Evolutionary conservation across 108 stramenopile genomes (phyloP).

Genomic region (Cyclotella atomus): DNA sequence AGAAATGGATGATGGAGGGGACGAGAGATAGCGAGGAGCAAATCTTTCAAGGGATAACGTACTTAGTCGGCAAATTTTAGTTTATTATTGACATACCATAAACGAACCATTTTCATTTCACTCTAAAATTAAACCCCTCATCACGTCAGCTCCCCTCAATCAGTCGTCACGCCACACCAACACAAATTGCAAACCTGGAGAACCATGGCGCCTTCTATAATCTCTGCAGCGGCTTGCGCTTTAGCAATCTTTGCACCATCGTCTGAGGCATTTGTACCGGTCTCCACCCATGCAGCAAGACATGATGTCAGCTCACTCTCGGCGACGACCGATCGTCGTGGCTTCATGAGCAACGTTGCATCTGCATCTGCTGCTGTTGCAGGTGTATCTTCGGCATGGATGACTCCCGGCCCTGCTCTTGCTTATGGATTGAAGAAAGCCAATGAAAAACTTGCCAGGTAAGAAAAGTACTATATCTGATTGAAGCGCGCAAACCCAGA

Average conservation of each 20-base stretch:
- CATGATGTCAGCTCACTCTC: slow-evolving; percentile 14
- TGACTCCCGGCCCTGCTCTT: slow-evolving; percentile 63
- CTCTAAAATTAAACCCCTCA: too few relatives aligned
- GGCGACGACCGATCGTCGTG: slow-evolving; percentile 53
- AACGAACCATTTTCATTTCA: too few relatives aligned
- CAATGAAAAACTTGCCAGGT: slow-evolving; percentile 69
- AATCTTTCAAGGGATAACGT: too few relatives aligned
- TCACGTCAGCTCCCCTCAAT: too few relatives aligned
- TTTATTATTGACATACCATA: too few relatives aligned
- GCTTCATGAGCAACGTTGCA: slow-evolving; percentile 64
- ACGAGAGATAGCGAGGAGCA: not conserved
- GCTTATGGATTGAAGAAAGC: slow-evolving; percentile 79
- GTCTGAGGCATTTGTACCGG: not conserved
- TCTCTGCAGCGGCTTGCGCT: slow-evolving; percentile 6
- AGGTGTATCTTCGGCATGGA: slow-evolving; percentile 48
- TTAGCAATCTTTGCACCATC: not conserved
- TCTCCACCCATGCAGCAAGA: not conserved
- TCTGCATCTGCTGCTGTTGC: slow-evolving; percentile 52
- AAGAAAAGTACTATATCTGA: not conserved
- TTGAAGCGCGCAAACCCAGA: slow-evolving; percentile 15
- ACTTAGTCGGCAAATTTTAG: too few relatives aligned
- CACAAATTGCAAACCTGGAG: too few relatives aligned
- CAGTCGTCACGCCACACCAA: too few relatives aligned
- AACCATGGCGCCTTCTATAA: slow-evolving; percentile 9
- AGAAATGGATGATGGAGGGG: too few relatives aligned